Conservation (phyloP, 352 stramenopile genomes). For the Globisporangium heterothallicum region DNA sequence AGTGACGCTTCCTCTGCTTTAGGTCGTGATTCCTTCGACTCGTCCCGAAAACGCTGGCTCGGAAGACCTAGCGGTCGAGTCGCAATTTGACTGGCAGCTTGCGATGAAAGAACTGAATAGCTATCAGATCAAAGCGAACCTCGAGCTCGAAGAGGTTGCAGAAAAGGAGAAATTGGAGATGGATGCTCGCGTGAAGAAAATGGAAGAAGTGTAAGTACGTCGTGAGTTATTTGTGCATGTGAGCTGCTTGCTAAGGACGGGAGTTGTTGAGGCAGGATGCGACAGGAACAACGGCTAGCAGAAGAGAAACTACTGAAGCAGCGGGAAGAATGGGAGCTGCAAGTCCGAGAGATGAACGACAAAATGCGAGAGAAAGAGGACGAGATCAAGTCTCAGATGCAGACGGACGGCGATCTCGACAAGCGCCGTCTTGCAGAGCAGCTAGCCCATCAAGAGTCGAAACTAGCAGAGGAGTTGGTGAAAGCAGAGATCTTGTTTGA, state of each 20-base stretch:
- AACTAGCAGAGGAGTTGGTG: slow-evolving; percentile 69
- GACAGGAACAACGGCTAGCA: slow-evolving; percentile 40
- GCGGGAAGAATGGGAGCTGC: slow-evolving; percentile 61
- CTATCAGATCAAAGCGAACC: slow-evolving; percentile 52
- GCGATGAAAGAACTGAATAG: slow-evolving; percentile 82
- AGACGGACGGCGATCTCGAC: slow-evolving; percentile 66
- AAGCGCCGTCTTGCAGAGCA: slow-evolving; percentile 71
- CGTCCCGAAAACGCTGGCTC: slow-evolving; percentile 15
- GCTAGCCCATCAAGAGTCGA: slow-evolving; percentile 65
- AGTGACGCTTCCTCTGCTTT: background rate
- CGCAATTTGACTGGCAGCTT: slow-evolving; percentile 65
- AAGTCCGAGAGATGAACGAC: slow-evolving; percentile 63
- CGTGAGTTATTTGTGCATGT: background rate
- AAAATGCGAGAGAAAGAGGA: slow-evolving; percentile 69
- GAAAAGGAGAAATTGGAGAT: slow-evolving; percentile 77
- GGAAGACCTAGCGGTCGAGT: slow-evolving; percentile 40
- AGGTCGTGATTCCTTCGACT: slow-evolving; percentile 55
- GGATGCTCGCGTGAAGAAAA: slow-evolving; percentile 60
- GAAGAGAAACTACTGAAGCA: slow-evolving; percentile 65
- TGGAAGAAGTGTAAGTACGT: slow-evolving; percentile 65
- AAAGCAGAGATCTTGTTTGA: slow-evolving; percentile 77
- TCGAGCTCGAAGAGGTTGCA: slow-evolving; percentile 49
- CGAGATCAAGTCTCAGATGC: slow-evolving; percentile 71
- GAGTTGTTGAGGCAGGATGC: slow-evolving; percentile 28
- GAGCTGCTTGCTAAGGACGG: background rate